Percentiles rank a stretch among this genome's conserved stretches.
These are phyloP conservation scores for Spathaspora sp. DNA, from an alignment of 805 yeast genomes.

Conservation along the genomic window DNA sequence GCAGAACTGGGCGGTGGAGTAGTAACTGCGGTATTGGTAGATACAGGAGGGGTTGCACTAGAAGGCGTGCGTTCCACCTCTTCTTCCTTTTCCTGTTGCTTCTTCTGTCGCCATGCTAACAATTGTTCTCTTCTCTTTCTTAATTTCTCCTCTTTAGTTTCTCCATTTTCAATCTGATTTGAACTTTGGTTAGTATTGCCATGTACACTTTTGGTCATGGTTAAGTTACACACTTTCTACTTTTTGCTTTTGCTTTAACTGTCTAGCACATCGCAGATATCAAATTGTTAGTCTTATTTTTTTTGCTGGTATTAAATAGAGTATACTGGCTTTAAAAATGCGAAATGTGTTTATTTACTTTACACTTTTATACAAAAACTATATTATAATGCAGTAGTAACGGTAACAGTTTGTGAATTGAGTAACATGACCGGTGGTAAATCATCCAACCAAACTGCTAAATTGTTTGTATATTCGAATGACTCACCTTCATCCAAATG, in stretches of 20 bases:
- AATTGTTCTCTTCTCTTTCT: slow-evolving; percentile 47
- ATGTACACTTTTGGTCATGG: not conserved
- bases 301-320: not conserved
- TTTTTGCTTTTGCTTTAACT: not conserved
- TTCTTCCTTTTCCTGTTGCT: slow-evolving; percentile 29
- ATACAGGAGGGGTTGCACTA: not conserved
- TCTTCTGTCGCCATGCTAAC: slow-evolving; percentile 59
- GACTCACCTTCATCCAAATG: slow-evolving; percentile 68
- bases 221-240: not conserved
- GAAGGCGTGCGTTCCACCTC: not conserved
- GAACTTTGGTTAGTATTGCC: slow-evolving; percentile 12
- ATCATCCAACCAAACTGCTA: slow-evolving; percentile 77
- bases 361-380: not conserved
- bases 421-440: slow-evolving; percentile 80
- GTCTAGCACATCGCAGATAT: not conserved
- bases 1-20: not conserved
- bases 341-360: not conserved
- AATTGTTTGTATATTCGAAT: slow-evolving; percentile 67
- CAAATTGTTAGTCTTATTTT: not conserved
- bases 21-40: not conserved
- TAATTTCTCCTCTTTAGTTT: slow-evolving; percentile 30
- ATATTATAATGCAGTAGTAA: slow-evolving; percentile 71
- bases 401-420: slow-evolving; percentile 93
- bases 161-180: slow-evolving; percentile 9
- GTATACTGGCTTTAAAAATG: not conserved